These are phyloP conservation scores for Globisporangium cylindrosporum DNA, from an alignment of 352 stramenopile genomes.

Conservation along the genomic window DNA sequence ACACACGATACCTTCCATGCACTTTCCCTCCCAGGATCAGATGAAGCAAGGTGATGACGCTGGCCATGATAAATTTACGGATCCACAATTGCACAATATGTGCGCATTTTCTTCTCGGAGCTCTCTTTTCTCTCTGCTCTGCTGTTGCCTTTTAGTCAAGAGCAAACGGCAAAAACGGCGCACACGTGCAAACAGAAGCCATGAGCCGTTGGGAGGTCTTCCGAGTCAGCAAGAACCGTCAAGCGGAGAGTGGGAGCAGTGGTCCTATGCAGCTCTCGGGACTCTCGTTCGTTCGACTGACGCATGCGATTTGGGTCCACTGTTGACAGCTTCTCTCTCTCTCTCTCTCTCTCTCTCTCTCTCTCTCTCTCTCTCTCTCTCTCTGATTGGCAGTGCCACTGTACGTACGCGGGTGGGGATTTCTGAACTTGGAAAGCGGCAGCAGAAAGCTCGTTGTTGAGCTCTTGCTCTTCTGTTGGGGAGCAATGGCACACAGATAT, in stretches of 20 bases:
- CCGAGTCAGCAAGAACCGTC: background rate
- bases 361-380: background rate
- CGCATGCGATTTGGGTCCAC: background rate
- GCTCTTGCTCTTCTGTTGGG: too few relatives aligned
- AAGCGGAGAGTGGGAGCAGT: background rate
- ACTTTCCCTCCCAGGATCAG: background rate
- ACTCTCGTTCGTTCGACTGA: background rate
- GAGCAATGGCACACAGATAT: too few relatives aligned
- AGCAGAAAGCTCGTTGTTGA: background rate
- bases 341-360: background rate
- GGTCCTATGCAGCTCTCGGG: background rate
- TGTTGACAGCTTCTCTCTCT: background rate
- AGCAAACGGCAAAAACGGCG: background rate
- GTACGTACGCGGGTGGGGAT: background rate
- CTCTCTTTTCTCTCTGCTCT: background rate
- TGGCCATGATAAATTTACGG: background rate
- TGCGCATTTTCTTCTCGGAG: background rate
- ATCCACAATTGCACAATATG: background rate
- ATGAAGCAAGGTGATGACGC: background rate
- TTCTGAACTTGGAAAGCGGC: background rate
- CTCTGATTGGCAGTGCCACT: background rate
- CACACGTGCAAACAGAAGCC: background rate
- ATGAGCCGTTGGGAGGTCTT: background rate
- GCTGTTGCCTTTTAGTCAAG: too few relatives aligned
- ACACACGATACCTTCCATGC: too few relatives aligned